Base-by-base conservation (phyloP, 2,329 filamentous ascomycete species). In the Diplocarpon rosae region DNA sequence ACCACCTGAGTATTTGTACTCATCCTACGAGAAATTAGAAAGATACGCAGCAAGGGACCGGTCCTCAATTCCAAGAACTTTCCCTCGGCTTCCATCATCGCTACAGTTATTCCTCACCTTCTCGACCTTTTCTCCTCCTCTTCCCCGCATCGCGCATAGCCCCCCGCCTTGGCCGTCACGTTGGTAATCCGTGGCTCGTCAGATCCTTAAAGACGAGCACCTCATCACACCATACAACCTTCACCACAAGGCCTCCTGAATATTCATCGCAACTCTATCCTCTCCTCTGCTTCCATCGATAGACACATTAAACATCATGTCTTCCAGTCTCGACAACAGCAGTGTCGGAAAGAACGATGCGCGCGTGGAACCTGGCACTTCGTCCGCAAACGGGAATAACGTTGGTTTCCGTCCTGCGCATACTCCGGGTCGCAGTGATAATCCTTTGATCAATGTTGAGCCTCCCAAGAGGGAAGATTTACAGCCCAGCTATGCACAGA, bases 381-480 rank as follows among this genome's bases (percentile, higher is more conserved):
- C 41, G 3, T 20, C 33, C 17, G 29, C 39, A 27, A 43, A 43
- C 15, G 41, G 33, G 10, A 17, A 14, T 13, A 44, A 42, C 34
- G 47, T 51, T 31, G 53, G 48, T 33, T 54, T 50, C 14, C 50
- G 50, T 16, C 42, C 47, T 11, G 24, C 49, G 29, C 47, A 52
- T 15, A 47, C 45, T 2, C 51, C 53, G 13, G 54, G 52, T 34
- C 50, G 52, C 27, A 45, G 37, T 34, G 61, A 63, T 35, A 56
- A 59, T 42, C 66, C 66, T 33, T 65, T 78, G 56, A 83, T 88
- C 66, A 65, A 69, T 3, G 88, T 95, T 38, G 76, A 89, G 60
- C 89, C 86, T 16, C 86, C 90, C 13, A 77, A 78, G 48, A 73
- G 80, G 57, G 85, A 88, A 55, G 90, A 95, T 60, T 73, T 96